Evolutionary conservation across 495 filamentous ascomycete species (phyloP).

Genomic region (Oleoguttula mirabilis): DNA sequence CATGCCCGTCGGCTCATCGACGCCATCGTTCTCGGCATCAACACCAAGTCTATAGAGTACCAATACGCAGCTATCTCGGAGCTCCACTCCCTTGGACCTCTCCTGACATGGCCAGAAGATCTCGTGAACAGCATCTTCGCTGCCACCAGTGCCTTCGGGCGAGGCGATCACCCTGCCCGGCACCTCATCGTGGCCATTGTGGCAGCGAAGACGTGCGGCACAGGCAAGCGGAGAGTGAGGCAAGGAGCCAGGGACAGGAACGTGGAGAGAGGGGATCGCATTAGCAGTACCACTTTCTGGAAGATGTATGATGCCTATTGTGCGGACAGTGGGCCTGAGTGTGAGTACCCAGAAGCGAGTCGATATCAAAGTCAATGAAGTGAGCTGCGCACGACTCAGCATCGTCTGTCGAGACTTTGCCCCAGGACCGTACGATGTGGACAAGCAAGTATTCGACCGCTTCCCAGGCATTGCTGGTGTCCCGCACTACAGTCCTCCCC

Average conservation of each 20-base stretch:
- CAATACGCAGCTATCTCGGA: neutral
- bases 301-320: slow-evolving; percentile 9
- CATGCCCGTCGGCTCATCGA: slow-evolving; percentile 3
- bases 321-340: neutral
- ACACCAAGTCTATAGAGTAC: neutral
- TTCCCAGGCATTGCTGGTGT: no score
- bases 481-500: no score
- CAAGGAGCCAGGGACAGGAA: neutral
- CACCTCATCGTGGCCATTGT: slow-evolving; percentile 3
- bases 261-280: neutral
- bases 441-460: no score
- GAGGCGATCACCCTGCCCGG: slow-evolving; percentile 1
- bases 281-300: slow-evolving; percentile 3
- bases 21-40: slow-evolving; percentile 1
- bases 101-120: slow-evolving; percentile 7
- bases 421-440: no score
- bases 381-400: no score
- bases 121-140: slow-evolving; percentile 11
- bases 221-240: neutral
- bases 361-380: no score
- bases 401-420: no score
- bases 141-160: neutral
- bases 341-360: neutral
- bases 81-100: neutral
- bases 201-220: slow-evolving; percentile 1